Conservation (phyloP, 2,329 filamentous ascomycete genomes). For the Periconia sp. region DNA sequence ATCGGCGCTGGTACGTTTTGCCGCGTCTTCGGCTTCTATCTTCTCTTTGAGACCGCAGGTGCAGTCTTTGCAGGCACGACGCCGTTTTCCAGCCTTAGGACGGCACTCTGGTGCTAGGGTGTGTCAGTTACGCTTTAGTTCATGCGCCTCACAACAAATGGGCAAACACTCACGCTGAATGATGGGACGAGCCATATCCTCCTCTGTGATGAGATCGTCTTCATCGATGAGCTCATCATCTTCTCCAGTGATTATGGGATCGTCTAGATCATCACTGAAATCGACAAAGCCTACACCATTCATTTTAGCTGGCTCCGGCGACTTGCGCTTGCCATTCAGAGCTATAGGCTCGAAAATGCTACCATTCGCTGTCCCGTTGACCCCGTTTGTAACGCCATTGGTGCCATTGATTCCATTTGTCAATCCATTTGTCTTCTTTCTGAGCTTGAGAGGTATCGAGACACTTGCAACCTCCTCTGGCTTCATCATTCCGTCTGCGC, state of each 20-base stretch:
- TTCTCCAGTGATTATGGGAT: constrained; percentile 59
- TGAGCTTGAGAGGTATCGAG: constrained; percentile 68
- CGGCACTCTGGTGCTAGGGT: constrained; percentile 80
- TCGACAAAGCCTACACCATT: constrained; percentile 59
- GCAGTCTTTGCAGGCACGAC: constrained; percentile 97
- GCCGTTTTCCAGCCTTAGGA: constrained; percentile 85
- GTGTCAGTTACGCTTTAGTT: constrained; percentile 22
- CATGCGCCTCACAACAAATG: no score
- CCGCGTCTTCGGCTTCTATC: constrained; percentile 82
- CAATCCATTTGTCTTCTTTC: constrained; percentile 60
- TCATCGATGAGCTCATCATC: constrained; percentile 93
- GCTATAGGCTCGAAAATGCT: constrained; percentile 40
- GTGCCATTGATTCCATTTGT: constrained; percentile 25
- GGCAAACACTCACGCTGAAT: constrained; percentile 72
- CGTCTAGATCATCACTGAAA: constrained; percentile 67
- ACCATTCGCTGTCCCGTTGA: constrained; percentile 23
- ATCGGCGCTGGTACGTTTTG: constrained; percentile 70
- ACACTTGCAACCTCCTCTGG: constrained; percentile 64
- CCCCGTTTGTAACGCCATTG: constrained; percentile 23
- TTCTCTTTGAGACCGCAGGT: constrained; percentile 89
- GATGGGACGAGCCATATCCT: constrained; percentile 78
- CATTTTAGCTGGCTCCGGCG: constrained; percentile 44
- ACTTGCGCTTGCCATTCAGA: constrained; percentile 51
- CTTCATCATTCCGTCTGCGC: constrained; percentile 73
- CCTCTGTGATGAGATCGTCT: constrained; percentile 82